These are phyloP conservation scores for Penicillium sp. DNA, from an alignment of 2,329 filamentous ascomycete species.

Conservation along the genomic window DNA sequence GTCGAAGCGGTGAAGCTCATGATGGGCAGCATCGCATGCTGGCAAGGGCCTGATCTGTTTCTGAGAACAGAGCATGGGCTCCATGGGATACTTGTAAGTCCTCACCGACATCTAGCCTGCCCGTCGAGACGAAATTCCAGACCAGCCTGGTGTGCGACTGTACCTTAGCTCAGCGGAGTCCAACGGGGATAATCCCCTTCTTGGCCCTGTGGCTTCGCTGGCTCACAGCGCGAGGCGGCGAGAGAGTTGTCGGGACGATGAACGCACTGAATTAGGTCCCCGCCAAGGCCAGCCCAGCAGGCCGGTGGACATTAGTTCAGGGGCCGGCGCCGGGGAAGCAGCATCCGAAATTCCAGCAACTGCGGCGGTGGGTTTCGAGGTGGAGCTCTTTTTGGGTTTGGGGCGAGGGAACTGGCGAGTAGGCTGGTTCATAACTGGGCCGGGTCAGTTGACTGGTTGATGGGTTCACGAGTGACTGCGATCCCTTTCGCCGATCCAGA, in stretches of 20 bases:
- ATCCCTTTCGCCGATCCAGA: conserved; percentile 27
- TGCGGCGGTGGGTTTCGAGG: conserved; percentile 19
- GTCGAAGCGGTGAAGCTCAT: conserved; percentile 25
- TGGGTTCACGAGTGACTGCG: conserved; percentile 1
- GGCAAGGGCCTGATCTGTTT: neutral
- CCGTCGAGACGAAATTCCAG: conserved; percentile 19
- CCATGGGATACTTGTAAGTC: neutral
- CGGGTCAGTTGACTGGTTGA: neutral
- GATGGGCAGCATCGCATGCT: neutral
- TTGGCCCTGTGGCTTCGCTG: neutral
- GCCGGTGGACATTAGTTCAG: conserved; percentile 32
- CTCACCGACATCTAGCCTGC: conserved; percentile 26
- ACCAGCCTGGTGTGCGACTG: conserved; percentile 20
- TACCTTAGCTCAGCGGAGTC: conserved; percentile 2
- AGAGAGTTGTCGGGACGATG: conserved; percentile 27
- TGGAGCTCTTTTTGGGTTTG: conserved; percentile 11
- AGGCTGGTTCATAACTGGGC: conserved; percentile 19
- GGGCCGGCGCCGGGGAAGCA: conserved; percentile 35
- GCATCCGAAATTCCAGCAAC: conserved; percentile 37
- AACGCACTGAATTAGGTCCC: conserved; percentile 3
- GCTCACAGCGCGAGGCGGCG: neutral
- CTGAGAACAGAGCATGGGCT: neutral
- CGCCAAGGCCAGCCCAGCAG: conserved; percentile 22
- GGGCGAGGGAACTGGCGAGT: conserved; percentile 6
- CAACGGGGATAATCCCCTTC: neutral